Percentiles rank a stretch among this genome's conserved stretches.
phyloP scores from a whole-genome alignment of 139 green algal genomes.

The Tetradesmus lagerheimii region DNA sequence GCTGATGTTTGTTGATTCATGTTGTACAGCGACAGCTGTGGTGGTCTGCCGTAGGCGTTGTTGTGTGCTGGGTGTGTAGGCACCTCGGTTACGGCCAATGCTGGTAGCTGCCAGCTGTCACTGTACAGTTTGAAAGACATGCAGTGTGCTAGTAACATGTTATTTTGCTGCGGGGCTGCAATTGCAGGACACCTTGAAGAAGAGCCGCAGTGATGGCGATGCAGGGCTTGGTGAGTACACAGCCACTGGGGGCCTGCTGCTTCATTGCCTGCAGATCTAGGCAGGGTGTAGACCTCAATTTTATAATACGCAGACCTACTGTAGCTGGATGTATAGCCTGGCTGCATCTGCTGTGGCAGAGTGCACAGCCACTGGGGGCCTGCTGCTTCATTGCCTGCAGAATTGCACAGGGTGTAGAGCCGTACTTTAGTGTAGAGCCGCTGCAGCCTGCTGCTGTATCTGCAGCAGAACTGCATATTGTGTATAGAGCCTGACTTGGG shows the following conservation, averaged over 20 bases:
- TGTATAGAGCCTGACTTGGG: no score
- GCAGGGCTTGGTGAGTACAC: constrained; percentile 1
- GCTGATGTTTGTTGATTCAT: no score
- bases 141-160: background rate
- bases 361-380: background rate
- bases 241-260: background rate
- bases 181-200: constrained; percentile 27
- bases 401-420: no score
- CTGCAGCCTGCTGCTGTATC: background rate
- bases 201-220: constrained; percentile 17
- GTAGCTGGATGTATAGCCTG: background rate
- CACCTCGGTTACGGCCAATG: no score
- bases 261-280: no score
- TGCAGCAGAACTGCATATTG: no score
- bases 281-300: no score
- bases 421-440: no score
- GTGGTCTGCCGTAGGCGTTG: no score
- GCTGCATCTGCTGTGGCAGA: no score
- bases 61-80: no score
- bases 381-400: background rate
- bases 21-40: no score
- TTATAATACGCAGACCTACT: background rate
- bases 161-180: background rate
- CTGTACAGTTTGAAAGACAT: background rate
- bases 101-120: background rate